Percentiles rank a stretch among this genome's conserved stretches.
Evolutionary conservation across 306 rosid species (phyloP).

Genomic region (Citrullus mucosospermus): DNA sequence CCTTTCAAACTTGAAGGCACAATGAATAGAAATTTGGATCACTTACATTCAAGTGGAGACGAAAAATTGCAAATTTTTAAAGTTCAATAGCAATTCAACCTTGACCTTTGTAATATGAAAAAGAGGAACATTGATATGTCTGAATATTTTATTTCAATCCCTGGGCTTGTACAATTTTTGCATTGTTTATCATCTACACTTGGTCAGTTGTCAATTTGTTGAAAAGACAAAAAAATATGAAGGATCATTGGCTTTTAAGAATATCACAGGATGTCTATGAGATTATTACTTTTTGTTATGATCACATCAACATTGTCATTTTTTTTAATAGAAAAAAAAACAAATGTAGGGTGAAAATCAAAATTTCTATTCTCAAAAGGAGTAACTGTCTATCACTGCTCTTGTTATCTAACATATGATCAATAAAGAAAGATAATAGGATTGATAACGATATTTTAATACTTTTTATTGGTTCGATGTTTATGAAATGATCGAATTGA

Average conservation of each 20-base stretch:
- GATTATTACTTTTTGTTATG: not conserved
- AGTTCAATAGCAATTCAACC: not conserved
- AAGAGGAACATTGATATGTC: not conserved
- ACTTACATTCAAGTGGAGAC: not conserved
- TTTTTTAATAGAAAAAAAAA: too few species aligned
- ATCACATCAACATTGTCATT: too few species aligned
- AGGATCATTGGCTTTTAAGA: not conserved
- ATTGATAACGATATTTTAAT: too few species aligned
- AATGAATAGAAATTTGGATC: not conserved
- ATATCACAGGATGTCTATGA: not conserved
- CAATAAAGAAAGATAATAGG: too few species aligned
- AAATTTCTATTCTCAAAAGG: too few species aligned
- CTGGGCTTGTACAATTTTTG: not conserved
- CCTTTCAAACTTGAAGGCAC: not conserved
- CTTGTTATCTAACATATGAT: too few species aligned
- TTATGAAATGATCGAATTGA: too few species aligned
- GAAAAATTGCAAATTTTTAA: not conserved
- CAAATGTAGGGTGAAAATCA: too few species aligned
- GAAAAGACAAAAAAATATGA: not conserved
- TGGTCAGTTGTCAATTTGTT: not conserved
- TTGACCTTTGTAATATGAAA: constrained; percentile 1
- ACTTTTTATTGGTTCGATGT: too few species aligned
- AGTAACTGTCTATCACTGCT: too few species aligned
- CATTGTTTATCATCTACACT: not conserved
- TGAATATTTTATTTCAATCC: not conserved